Percentiles rank a stretch among this genome's conserved stretches.
Conservation (phyloP, 257 asterid genomes). For the Gentiana dahurica region DNA sequence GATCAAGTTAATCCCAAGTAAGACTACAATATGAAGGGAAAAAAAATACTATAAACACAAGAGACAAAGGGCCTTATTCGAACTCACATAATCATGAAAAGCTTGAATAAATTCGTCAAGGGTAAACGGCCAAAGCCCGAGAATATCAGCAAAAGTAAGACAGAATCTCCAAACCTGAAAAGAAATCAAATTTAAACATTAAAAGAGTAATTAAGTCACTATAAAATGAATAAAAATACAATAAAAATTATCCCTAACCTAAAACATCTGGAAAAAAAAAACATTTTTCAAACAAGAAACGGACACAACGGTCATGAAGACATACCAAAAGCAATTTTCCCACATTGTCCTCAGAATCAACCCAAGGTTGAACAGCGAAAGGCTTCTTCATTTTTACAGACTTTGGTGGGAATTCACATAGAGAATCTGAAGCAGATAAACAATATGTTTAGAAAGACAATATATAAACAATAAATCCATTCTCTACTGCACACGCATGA, state of each 20-base stretch:
- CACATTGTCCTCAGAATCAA: conserved; percentile 79
- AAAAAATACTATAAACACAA: too few relatives aligned
- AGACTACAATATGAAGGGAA: not conserved
- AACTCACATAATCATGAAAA: conserved; percentile 85
- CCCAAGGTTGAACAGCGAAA: conserved; percentile 80
- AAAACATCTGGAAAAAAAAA: not conserved
- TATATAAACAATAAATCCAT: not conserved
- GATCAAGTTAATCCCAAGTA: not conserved
- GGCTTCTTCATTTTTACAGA: conserved; percentile 72
- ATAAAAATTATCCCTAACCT: not conserved
- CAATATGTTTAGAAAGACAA: not conserved
- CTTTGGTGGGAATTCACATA: conserved; percentile 88
- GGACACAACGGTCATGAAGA: not conserved
- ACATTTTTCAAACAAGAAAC: not conserved
- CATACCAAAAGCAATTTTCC: conserved; percentile 94
- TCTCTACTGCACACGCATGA: too few relatives aligned
- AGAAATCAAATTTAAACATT: conserved; percentile 11
- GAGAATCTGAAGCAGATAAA: conserved; percentile 45
- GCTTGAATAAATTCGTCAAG: conserved; percentile 94
- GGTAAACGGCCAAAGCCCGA: conserved; percentile 97
- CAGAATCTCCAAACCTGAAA: conserved; percentile 96
- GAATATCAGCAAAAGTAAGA: conserved; percentile 87
- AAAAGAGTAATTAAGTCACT: not conserved
- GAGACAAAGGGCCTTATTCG: conserved; percentile 6
- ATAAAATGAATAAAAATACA: too few relatives aligned